Conservation (phyloP, 257 asterid species). For the Cinchona pubescens region DNA sequence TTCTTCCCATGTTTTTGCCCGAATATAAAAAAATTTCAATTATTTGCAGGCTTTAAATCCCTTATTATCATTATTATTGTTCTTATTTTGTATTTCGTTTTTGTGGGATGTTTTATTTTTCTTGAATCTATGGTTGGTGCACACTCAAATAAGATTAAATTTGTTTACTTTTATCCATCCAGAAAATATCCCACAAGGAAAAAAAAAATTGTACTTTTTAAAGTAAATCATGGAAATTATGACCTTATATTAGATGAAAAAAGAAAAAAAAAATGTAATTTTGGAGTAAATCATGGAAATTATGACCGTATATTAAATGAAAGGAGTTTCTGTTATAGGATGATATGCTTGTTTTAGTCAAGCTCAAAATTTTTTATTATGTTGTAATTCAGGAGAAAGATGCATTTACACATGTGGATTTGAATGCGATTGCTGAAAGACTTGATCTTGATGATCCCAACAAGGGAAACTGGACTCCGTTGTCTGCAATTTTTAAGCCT, state of each 20-base stretch:
- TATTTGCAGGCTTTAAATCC: neutral
- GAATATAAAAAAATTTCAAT: neutral
- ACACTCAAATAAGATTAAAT: neutral
- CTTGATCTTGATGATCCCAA: conserved; percentile 65
- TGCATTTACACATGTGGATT: conserved; percentile 57
- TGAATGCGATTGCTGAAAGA: conserved; percentile 61
- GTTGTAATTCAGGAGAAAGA: conserved; percentile 61
- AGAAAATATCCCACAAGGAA: neutral
- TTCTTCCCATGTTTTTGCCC: neutral
- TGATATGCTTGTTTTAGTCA: neutral
- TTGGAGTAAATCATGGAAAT: neutral
- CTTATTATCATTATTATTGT: too few species aligned
- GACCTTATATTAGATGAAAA: neutral
- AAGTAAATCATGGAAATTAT: neutral
- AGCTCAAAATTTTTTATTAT: neutral
- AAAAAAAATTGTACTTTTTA: neutral
- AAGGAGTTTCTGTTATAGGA: neutral
- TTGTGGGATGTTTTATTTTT: neutral
- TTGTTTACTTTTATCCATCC: neutral
- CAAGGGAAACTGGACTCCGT: conserved; percentile 54
- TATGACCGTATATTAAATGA: neutral
- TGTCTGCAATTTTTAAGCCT: conserved; percentile 67
- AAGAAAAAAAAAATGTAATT: neutral
- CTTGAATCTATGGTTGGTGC: neutral
- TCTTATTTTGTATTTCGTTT: neutral